Percentiles rank a stretch among this genome's conserved stretches.
Conservation (phyloP, 192 early-diverging fungal genomes). For the Entomortierella lignicola region DNA sequence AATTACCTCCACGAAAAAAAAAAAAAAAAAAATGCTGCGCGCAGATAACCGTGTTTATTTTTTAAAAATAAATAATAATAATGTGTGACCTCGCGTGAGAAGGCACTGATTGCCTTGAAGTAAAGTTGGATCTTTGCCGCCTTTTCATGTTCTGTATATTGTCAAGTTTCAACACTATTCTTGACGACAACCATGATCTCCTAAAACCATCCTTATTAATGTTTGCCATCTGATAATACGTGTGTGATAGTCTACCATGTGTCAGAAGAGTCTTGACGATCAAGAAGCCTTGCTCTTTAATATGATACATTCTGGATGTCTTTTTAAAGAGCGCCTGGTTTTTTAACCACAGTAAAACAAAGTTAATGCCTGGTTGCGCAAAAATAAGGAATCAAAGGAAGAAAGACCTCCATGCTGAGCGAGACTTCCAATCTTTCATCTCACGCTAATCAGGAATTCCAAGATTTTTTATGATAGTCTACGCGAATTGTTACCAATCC, state of each 20-base stretch:
- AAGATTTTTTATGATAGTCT: constrained; percentile 97
- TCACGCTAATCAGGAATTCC: constrained; percentile 96
- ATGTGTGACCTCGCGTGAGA: constrained; percentile 24
- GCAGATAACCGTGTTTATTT: too few relatives aligned
- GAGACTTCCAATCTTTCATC: constrained; percentile 93
- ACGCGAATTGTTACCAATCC: constrained; percentile 81
- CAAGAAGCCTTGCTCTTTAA: constrained; percentile 91
- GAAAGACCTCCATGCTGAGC: constrained; percentile 91
- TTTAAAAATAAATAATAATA: background rate
- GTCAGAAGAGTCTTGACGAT: constrained; percentile 94
- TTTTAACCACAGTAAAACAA: constrained; percentile 72
- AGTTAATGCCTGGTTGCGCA: background rate
- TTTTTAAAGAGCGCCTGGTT: constrained; percentile 92
- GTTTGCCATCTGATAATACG: constrained; percentile 96
- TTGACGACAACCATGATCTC: constrained; percentile 95
- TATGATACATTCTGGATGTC: constrained; percentile 92
- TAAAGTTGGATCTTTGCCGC: background rate
- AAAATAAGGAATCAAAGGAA: background rate
- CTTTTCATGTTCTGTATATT: constrained; percentile 4
- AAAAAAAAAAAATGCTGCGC: background rate
- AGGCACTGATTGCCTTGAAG: background rate
- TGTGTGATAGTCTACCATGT: constrained; percentile 88
- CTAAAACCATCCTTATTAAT: constrained; percentile 97
- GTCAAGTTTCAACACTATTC: constrained; percentile 87
- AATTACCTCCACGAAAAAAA: background rate